Evolutionary conservation across 805 yeast genomes (phyloP).

Genomic region (Kuraishia piskuri): DNA sequence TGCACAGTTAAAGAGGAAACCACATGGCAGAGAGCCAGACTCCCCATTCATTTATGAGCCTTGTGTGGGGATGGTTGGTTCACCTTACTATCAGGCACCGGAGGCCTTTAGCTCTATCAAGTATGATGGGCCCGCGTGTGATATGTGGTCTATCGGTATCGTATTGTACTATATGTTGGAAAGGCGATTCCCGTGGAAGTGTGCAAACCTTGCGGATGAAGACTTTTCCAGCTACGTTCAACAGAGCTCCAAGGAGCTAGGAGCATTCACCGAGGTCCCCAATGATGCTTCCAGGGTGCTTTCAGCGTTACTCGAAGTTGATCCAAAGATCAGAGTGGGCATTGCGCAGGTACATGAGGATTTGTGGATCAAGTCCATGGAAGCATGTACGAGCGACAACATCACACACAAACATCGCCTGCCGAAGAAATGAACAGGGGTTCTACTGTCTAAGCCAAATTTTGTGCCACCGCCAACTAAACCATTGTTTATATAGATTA

Average conservation of each 20-base stretch:
- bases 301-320: background rate
- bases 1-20: constrained; percentile 7
- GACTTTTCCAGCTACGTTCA: background rate
- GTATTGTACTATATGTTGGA: constrained; percentile 25
- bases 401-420: background rate
- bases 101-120: constrained; percentile 28
- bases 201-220: constrained; percentile 18
- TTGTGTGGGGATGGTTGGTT: constrained; percentile 40
- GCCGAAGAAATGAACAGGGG: background rate
- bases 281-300: background rate
- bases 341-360: constrained; percentile 3
- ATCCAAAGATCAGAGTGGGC: background rate
- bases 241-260: background rate
- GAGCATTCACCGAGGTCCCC: background rate
- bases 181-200: constrained; percentile 37
- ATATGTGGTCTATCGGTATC: constrained; percentile 44
- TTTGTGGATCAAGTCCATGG: background rate
- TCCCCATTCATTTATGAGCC: constrained; percentile 2
- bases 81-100: constrained; percentile 37
- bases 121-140: constrained; percentile 33
- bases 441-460: too few species aligned
- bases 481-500: too few species aligned
- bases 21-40: constrained; percentile 21
- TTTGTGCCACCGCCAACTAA: too few species aligned
- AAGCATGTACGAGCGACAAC: background rate